A percentile compares a stretch with the other conserved stretches of the same genome.
Evolutionary conservation across 345 rosid genomes (phyloP).

Genomic region (Cardamine occulta): DNA sequence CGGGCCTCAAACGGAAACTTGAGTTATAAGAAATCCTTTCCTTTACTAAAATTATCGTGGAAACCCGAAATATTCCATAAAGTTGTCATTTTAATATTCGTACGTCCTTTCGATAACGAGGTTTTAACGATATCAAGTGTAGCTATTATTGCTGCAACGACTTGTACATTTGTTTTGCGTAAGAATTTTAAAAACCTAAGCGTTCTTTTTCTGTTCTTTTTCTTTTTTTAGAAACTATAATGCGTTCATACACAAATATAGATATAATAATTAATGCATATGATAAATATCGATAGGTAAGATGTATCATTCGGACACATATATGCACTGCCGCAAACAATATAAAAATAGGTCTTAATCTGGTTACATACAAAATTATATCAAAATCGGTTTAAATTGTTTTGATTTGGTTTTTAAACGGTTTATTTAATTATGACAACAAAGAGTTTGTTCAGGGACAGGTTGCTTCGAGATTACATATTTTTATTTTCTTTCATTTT

Average conservation of each 20-base stretch:
- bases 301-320: neutral
- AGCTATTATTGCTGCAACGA: slow-evolving; percentile 10
- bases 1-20: slow-evolving; percentile 42
- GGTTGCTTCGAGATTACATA: neutral
- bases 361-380: neutral
- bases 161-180: slow-evolving; percentile 37
- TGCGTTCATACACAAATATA: neutral
- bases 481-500: neutral
- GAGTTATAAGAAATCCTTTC: slow-evolving; percentile 33
- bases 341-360: neutral
- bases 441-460: neutral
- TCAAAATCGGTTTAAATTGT: neutral
- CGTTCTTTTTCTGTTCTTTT: neutral
- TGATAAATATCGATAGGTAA: neutral
- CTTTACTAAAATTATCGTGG: slow-evolving; percentile 16
- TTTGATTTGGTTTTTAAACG: neutral
- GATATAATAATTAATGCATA: slow-evolving; percentile 1
- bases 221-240: too few relatives aligned
- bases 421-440: neutral
- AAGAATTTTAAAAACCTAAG: neutral
- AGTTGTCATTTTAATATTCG: slow-evolving; percentile 20
- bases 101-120: slow-evolving; percentile 44
- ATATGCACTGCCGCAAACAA: neutral
- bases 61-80: slow-evolving; percentile 13
- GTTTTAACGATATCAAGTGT: slow-evolving; percentile 42